Evolutionary conservation across 2,329 filamentous ascomycete species (phyloP).

Genomic region (Aspergillus pseudotamarii): DNA sequence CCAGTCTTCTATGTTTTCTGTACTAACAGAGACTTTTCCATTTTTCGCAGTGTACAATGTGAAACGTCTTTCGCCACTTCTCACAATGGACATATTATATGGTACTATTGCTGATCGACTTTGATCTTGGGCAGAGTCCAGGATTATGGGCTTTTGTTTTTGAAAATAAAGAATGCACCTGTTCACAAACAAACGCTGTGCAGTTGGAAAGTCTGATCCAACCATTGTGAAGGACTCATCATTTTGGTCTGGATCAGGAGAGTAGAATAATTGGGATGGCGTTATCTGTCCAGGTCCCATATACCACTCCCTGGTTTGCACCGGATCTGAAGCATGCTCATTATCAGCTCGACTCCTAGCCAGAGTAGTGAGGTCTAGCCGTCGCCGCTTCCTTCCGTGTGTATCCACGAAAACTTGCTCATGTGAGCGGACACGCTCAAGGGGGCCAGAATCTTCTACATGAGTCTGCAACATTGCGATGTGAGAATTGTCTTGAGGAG

Average conservation of each 20-base stretch:
- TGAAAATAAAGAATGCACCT: conserved; percentile 31
- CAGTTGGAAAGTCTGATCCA: conserved; percentile 26
- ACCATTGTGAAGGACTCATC: conserved; percentile 30
- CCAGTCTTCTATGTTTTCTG: conserved; percentile 33
- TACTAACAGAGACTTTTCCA: conserved; percentile 26
- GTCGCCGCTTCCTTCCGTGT: conserved; percentile 35
- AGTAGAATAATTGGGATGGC: conserved; percentile 48
- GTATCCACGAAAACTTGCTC: conserved; percentile 30
- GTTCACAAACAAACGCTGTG: conserved; percentile 35
- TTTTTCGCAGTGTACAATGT: conserved; percentile 33
- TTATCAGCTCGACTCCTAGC: conserved; percentile 3
- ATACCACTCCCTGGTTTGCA: conserved; percentile 33
- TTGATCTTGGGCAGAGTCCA: conserved; percentile 23
- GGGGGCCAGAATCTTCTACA: background rate
- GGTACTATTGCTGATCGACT: conserved; percentile 32
- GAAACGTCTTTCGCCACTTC: conserved; percentile 25
- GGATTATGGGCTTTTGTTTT: conserved; percentile 25
- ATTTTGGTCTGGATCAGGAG: conserved; percentile 31
- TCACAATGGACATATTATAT: conserved; percentile 23
- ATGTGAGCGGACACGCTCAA: conserved; percentile 16
- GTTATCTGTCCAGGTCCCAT: conserved; percentile 42
- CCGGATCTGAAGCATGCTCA: background rate
- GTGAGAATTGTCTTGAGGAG: background rate
- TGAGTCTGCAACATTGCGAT: background rate
- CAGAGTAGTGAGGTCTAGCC: conserved; percentile 22